phyloP scores from a whole-genome alignment of 306 rosid species.

The Begonia loranthoides region DNA sequence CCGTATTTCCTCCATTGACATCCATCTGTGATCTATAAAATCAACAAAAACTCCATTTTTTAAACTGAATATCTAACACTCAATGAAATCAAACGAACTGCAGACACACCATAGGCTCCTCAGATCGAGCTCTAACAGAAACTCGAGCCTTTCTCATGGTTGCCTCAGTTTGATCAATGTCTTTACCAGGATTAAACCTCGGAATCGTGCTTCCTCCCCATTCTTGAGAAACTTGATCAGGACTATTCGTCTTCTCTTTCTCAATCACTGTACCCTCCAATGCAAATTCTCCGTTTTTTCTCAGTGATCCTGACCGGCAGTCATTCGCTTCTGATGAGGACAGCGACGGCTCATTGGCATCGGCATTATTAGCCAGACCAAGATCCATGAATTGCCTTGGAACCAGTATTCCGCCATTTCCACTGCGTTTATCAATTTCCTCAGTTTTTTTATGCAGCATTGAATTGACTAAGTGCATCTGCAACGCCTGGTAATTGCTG shows the following conservation, averaged over 20 bases:
- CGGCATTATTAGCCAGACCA: slow-evolving; percentile 31
- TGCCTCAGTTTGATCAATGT: slow-evolving; percentile 55
- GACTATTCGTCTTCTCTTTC: no score
- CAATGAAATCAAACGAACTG: background rate
- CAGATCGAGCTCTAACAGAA: slow-evolving; percentile 68
- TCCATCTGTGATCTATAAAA: slow-evolving; percentile 58
- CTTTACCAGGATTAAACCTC: slow-evolving; percentile 27
- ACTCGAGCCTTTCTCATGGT: slow-evolving; percentile 73
- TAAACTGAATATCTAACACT: no score
- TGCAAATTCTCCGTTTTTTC: slow-evolving; percentile 12
- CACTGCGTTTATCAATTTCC: background rate
- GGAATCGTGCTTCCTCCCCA: slow-evolving; percentile 30
- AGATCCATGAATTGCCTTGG: slow-evolving; percentile 64
- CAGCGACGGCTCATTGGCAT: slow-evolving; percentile 21
- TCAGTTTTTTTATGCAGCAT: slow-evolving; percentile 26
- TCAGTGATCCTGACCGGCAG: slow-evolving; percentile 26
- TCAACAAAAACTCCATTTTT: background rate
- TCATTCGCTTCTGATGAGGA: slow-evolving; percentile 36
- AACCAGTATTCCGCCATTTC: slow-evolving; percentile 12
- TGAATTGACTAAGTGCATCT: slow-evolving; percentile 20
- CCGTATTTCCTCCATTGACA: slow-evolving; percentile 98
- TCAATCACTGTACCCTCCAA: slow-evolving; percentile 23
- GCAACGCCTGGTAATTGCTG: slow-evolving; percentile 27
- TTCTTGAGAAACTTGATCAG: slow-evolving; percentile 22
- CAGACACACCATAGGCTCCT: slow-evolving; percentile 44